Evolutionary conservation across 2,329 filamentous ascomycete genomes (phyloP), one percentile per base, ranked within the genome.

Genomic region (Ceratocystis cubensis): DNA sequence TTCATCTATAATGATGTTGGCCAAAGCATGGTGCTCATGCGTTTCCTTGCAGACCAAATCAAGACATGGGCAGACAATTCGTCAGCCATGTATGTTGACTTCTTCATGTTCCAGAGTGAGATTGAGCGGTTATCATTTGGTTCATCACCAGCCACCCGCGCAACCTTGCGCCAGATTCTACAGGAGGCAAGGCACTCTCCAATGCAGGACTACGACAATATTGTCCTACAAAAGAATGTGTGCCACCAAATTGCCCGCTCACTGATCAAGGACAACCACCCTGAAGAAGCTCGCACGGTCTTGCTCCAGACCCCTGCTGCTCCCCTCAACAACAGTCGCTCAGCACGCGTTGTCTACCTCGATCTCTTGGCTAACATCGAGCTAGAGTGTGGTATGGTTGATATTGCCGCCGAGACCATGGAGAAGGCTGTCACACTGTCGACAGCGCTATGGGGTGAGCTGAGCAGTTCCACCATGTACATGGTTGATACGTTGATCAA

Each of bases 61-160:
- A 65, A 66, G 22, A 28, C 61, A 22, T 66, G 61, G 59, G 64
- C 64, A 2, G 50, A 68, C 25, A 68, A 65, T 25, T 57, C 28
- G 33, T 48, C 59, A 25, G 50, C 44, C 37, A 64, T 65, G 64
- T 66, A 66, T 28, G 44, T 65, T 7, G 66, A 68, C 46, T 68
- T 68, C 28, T 68, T 48, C 64, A 65, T 68, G 66, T 68, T 66
- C 59, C 66, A 68, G 61, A 64, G 59, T 15, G 66, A 68, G 46
- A 68, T 68, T 37, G 66, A 68, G 41, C 64, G 66, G n/a, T 13
- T 68, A 17, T 68, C 63, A 37, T 63, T 41, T 53, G 66, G 66
- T 1, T 64, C 59, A 20, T 66, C 66, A 15, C 66, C 64, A 33
- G 41, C 48, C 10, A 68, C 66, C n/a, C 64, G 64, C 10, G 37